Base-by-base conservation (phyloP, 257 asterid species). In the Primulina huaijiensis region DNA sequence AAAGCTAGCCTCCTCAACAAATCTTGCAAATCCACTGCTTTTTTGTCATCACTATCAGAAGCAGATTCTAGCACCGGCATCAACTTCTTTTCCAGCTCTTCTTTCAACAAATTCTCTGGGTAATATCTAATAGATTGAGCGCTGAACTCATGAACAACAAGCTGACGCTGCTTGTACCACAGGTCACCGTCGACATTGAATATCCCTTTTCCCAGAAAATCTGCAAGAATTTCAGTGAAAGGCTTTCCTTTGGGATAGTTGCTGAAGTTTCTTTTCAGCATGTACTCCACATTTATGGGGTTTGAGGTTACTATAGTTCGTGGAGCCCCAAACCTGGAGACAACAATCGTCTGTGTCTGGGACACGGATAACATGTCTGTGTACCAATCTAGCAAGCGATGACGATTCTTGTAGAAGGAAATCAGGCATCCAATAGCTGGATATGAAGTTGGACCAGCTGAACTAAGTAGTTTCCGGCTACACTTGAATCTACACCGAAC, bases 331-430 rank as follows among this genome's bases (percentile, higher is more conserved):
- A 86, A 67, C 40, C 92, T 72, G 53, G 84, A 75, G 37, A 86
- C 30, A 11, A 60, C 60, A 29, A 86, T 84, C 7, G 95, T 88
- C 77, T 83, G 87, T 3, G 89, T 69, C 12, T 82, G 72, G 21
- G 90, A 81, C 2, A 61, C 53, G 0, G 89, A 75, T 16, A 88
- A 84, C 76, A 88, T 78, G 61, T 83, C 85, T n/a, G 92, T 84
- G 83, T 86, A 88, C 95, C 95, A 88, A 31, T 86, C 87, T 3
- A 84, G 64, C 56, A 84, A 68, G 59, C 87, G 89, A 77, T 53
- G 65, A 0, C 91, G 87, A 35, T 88, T 88, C 75, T 77, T 80
- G 86, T 82, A 83, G 87, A 88, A 88, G 14, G 91, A 62, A 2
- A 84, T 6, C n/a, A 88, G n/a, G 29, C 91, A 80, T 62, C 91